Percentiles rank a stretch among this genome's conserved stretches.
Conservation (phyloP, 139 green algal species). For the Chlorokybus atmophyticus region DNA sequence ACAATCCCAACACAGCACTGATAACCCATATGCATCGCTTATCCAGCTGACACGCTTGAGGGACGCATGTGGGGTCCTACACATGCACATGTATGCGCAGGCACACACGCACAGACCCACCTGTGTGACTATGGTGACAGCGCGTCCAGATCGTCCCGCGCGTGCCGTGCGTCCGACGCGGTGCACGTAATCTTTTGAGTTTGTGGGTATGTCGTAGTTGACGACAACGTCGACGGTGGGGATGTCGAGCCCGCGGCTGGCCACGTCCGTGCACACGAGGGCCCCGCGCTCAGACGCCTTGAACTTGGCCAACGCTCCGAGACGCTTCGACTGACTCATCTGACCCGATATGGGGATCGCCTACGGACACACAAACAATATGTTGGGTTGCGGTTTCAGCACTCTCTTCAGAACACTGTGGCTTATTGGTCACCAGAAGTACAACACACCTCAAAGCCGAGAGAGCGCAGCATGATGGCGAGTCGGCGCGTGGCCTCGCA, state of each 20-base stretch:
- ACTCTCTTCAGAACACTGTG: too few species aligned
- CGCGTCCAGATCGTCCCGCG: slow-evolving; percentile 73
- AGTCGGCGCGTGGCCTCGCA: slow-evolving; percentile 81
- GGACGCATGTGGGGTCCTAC: too few species aligned
- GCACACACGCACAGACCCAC: too few species aligned
- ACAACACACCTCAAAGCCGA: slow-evolving; percentile 83
- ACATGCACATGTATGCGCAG: too few species aligned
- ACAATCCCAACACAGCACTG: too few species aligned
- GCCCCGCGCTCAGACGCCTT: slow-evolving; percentile 80
- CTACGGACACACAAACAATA: too few species aligned
- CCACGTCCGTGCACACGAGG: slow-evolving; percentile 71
- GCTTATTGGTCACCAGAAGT: not conserved
- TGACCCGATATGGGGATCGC: slow-evolving; percentile 95
- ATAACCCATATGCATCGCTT: too few species aligned
- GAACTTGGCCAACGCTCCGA: slow-evolving; percentile 95
- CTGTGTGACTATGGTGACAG: slow-evolving; percentile 66
- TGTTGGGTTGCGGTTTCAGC: too few species aligned
- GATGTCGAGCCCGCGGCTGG: slow-evolving; percentile 84
- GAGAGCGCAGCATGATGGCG: slow-evolving; percentile 83
- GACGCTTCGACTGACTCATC: slow-evolving; percentile 85
- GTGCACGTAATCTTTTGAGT: slow-evolving; percentile 93
- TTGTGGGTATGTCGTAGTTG: slow-evolving; percentile 94
- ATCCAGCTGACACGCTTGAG: too few species aligned
- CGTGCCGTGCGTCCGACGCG: slow-evolving; percentile 87
- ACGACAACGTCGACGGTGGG: slow-evolving; percentile 85